Base-by-base conservation (phyloP, 2,329 filamentous ascomycete species). In the Polytolypa hystricis region DNA sequence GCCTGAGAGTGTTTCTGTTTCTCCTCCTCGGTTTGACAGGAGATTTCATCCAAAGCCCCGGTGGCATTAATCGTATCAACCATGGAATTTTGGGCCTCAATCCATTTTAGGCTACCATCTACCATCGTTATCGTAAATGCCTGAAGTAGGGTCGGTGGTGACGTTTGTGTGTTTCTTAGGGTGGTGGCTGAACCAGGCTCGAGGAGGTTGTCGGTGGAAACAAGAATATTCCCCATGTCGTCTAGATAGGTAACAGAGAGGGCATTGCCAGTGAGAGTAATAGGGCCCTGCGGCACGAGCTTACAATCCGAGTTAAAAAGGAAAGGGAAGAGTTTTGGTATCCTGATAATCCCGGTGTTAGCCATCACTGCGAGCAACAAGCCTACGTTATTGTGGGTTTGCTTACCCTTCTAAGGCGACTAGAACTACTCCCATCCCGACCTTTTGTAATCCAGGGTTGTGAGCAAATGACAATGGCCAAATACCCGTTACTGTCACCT, bases 301-400 rank as follows among this genome's bases (percentile, higher is more conserved):
- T 53, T 57, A 42, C 69, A 70, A 33, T 71, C 55, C 1, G 54
- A 42, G n/a, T 56, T 55, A 4, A 81, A 63, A n/a, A 61, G 59
- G 61, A 80, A 82, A 38, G 72, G 61, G 56, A 89, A 77, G 6
- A 93, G 46, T 68, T 63, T 58, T 80, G 79, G 16, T 81, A 60
- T 27, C 70, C 81, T 40, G 76, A 12, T 28, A 21, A 5, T 15
- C 4, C 26, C 15, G n/a, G 11, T 6, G 16, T 30, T 15, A 29
- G 28, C 19, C 9, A 12, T 31, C 6, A 12, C 10, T 10, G 25
- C 10, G 9, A 9, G 15, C 30, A 23, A n/a, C 9, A 12, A 4
- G 7, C 7, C 28, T 12, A 11, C 3, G 23, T 15, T 21, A 18
- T 16, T 9, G 17, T 28, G 23, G 15, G 9, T 23, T 25, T 30